Percentiles rank a stretch among this genome's conserved stretches.
Evolutionary conservation across 176 grass and related monocot species (phyloP).

Genomic region (Lolium multiflorum): DNA sequence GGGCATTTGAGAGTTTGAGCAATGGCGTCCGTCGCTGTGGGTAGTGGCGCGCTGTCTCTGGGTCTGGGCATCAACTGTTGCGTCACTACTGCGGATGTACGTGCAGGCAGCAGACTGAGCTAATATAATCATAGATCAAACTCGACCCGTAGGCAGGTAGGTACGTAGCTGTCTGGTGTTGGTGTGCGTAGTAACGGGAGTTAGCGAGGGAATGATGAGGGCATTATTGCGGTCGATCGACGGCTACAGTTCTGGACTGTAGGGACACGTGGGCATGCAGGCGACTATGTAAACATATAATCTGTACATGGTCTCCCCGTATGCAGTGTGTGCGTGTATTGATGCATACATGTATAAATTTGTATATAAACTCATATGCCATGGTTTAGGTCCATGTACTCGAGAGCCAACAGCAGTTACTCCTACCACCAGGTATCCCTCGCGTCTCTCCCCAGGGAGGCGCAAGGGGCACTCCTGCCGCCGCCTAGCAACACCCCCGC

Average conservation of each 20-base stretch:
- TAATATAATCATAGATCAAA: not conserved
- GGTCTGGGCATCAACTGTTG: slow-evolving; percentile 41
- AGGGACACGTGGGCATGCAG: slow-evolving; percentile 46
- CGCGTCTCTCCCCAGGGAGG: too few relatives aligned
- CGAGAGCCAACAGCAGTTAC: too few relatives aligned
- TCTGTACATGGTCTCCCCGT: not conserved
- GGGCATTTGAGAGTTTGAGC: slow-evolving; percentile 32
- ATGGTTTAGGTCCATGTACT: too few relatives aligned
- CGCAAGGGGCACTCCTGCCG: too few relatives aligned
- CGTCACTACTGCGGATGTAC: slow-evolving; percentile 34
- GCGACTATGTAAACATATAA: not conserved
- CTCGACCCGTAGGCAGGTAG: slow-evolving; percentile 4
- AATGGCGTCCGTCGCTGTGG: slow-evolving; percentile 31
- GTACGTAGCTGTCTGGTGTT: slow-evolving; percentile 33
- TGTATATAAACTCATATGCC: not conserved
- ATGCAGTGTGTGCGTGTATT: not conserved
- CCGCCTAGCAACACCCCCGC: too few relatives aligned
- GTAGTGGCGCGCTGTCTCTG: not conserved
- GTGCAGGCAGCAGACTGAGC: slow-evolving; percentile 32
- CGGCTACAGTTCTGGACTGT: slow-evolving; percentile 44
- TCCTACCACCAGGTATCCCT: too few relatives aligned
- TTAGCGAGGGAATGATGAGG: slow-evolving; percentile 57
- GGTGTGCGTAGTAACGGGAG: slow-evolving; percentile 43
- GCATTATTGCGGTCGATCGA: slow-evolving; percentile 59
- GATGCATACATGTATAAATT: not conserved